These are phyloP conservation scores for Globisporangium abappressorium DNA, from an alignment of 352 stramenopile species.

Conservation along the genomic window DNA sequence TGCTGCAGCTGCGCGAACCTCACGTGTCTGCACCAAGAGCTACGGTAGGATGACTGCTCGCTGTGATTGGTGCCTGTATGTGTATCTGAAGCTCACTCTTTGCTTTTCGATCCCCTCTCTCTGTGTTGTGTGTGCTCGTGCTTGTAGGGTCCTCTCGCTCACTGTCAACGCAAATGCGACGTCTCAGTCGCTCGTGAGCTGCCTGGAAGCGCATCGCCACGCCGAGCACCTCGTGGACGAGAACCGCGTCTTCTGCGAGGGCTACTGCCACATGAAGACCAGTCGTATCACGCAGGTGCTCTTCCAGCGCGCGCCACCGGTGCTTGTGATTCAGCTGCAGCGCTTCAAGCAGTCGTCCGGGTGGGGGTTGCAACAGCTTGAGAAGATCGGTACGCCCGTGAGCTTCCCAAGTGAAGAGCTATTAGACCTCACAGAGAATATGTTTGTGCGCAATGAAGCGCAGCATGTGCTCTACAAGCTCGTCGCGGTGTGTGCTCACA, in stretches of 20 bases:
- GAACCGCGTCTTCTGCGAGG: slow-evolving; percentile 72
- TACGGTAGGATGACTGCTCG: slow-evolving; percentile 25
- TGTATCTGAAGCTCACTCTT: not conserved
- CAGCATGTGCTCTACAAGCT: slow-evolving; percentile 50
- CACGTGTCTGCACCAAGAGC: slow-evolving; percentile 70
- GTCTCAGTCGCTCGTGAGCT: slow-evolving; percentile 45
- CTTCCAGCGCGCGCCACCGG: slow-evolving; percentile 48
- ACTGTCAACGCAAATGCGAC: slow-evolving; percentile 38
- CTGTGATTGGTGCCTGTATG: not conserved
- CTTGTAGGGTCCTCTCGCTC: slow-evolving; percentile 57
- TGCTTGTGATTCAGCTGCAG: slow-evolving; percentile 67
- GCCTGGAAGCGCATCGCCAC: slow-evolving; percentile 46
- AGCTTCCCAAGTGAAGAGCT: slow-evolving; percentile 44
- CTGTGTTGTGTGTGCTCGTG: not conserved
- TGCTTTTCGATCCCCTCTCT: not conserved
- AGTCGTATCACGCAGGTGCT: slow-evolving; percentile 67
- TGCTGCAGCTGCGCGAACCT: slow-evolving; percentile 73
- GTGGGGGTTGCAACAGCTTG: slow-evolving; percentile 20
- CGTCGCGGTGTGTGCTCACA: slow-evolving; percentile 68
- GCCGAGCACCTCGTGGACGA: slow-evolving; percentile 59
- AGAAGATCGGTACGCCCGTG: slow-evolving; percentile 59
- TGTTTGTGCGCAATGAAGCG: slow-evolving; percentile 55
- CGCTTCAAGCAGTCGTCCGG: slow-evolving; percentile 54
- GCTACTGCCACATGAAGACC: slow-evolving; percentile 66
- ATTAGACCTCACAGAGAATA: slow-evolving; percentile 62